Conservation (phyloP, 1,284 basidiomycete genomes). For the Ustilago esculenta region DNA sequence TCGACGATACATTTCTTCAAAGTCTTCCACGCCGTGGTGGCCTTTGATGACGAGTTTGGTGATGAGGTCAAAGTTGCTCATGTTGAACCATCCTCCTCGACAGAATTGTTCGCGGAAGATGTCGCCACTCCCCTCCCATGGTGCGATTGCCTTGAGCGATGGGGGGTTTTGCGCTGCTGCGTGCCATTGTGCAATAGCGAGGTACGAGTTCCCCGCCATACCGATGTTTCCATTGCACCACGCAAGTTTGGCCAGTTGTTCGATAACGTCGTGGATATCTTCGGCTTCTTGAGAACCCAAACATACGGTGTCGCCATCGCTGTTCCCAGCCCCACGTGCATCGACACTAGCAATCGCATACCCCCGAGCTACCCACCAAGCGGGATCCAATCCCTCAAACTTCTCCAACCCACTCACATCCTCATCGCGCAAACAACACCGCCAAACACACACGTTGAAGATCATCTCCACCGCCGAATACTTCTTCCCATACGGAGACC, state of each 20-base stretch:
- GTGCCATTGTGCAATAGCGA: constrained; percentile 54
- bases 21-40: constrained; percentile 30
- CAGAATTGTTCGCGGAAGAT: constrained; percentile 44
- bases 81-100: constrained; percentile 42
- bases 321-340: constrained; percentile 45
- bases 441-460: constrained; percentile 16
- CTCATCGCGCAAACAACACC: constrained; percentile 33
- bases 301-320: constrained; percentile 37
- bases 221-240: constrained; percentile 51
- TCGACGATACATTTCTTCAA: constrained; percentile 32
- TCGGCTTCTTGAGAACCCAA: constrained; percentile 27
- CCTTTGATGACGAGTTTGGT: constrained; percentile 52
- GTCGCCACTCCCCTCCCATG: constrained; percentile 54
- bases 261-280: constrained; percentile 51
- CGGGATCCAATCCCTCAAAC: constrained; percentile 63
- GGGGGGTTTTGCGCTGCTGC: constrained; percentile 55
- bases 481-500: constrained; percentile 58
- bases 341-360: constrained; percentile 60
- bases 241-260: constrained; percentile 33
- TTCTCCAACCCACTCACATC: constrained; percentile 51
- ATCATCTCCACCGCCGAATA: constrained; percentile 29
- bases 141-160: constrained; percentile 58
- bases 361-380: constrained; percentile 51
- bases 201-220: constrained; percentile 53
- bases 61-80: constrained; percentile 47